Conservation (phyloP, 768 basidiomycete genomes). For the Lactarius vividus region DNA sequence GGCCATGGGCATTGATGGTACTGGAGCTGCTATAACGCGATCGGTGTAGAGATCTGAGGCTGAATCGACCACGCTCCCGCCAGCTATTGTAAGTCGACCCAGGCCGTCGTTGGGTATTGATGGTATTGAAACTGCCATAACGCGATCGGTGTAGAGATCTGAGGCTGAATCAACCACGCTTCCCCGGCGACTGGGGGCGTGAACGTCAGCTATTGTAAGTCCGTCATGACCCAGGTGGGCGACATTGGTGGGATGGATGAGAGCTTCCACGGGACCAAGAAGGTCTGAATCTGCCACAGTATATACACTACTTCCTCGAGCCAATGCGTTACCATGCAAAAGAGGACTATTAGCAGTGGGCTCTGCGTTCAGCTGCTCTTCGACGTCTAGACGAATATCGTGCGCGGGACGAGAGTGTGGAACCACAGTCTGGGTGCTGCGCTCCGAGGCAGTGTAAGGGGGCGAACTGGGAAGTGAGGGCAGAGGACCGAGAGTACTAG, state of each 20-base stretch:
- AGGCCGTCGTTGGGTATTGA: too few species aligned
- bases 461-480: conserved; percentile 6
- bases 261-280: neutral
- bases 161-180: neutral
- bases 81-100: too few species aligned
- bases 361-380: neutral
- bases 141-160: conserved; percentile 13
- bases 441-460: neutral
- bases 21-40: neutral
- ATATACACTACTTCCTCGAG: neutral
- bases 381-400: neutral
- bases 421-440: conserved; percentile 3
- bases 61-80: neutral
- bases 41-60: conserved; percentile 16
- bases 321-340: neutral
- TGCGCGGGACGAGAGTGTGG: neutral
- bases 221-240: neutral
- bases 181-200: neutral
- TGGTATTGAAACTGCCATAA: neutral
- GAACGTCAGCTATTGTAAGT: neutral
- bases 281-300: neutral
- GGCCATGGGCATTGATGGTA: conserved; percentile 6
- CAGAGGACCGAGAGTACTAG: conserved; percentile 6
- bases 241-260: neutral
- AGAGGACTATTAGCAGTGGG: neutral